These are phyloP conservation scores for Apostasia ramifera DNA, from an alignment of 106 monocot genomes.

Conservation along the genomic window DNA sequence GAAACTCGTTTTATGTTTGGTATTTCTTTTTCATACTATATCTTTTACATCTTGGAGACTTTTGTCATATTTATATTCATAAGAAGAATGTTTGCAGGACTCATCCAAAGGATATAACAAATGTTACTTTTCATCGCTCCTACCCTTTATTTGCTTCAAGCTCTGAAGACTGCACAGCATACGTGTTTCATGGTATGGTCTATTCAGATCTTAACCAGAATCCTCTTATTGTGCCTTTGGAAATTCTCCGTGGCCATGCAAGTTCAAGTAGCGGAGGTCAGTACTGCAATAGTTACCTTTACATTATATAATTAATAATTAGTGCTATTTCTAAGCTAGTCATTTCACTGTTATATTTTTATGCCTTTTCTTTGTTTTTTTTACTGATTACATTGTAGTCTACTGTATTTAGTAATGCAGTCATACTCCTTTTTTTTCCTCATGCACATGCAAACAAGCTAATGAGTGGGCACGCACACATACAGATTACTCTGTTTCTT, in stretches of 20 bases:
- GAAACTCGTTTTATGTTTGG: too few species aligned
- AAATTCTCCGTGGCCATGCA: slow-evolving; percentile 85
- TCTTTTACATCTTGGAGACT: background rate
- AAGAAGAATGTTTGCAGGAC: slow-evolving; percentile 24
- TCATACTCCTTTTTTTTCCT: too few species aligned
- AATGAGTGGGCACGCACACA: too few species aligned
- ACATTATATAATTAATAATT: background rate
- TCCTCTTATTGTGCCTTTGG: slow-evolving; percentile 93
- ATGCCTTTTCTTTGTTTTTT: too few species aligned
- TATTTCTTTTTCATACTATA: background rate
- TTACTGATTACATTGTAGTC: too few species aligned
- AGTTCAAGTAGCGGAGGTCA: slow-evolving; percentile 50
- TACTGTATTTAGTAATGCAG: too few species aligned
- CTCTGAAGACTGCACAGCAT: slow-evolving; percentile 86
- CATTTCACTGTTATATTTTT: too few species aligned
- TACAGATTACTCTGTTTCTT: too few species aligned
- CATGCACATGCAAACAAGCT: too few species aligned
- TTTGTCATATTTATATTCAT: background rate
- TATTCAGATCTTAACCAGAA: slow-evolving; percentile 98
- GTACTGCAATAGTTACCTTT: background rate
- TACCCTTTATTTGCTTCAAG: slow-evolving; percentile 91
- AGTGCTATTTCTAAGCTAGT: too few species aligned
- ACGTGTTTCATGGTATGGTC: slow-evolving; percentile 92
- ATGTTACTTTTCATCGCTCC: slow-evolving; percentile 77
- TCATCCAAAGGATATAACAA: slow-evolving; percentile 88